phyloP scores from a whole-genome alignment of 306 rosid species.

The Sechiopsis laciniata region DNA sequence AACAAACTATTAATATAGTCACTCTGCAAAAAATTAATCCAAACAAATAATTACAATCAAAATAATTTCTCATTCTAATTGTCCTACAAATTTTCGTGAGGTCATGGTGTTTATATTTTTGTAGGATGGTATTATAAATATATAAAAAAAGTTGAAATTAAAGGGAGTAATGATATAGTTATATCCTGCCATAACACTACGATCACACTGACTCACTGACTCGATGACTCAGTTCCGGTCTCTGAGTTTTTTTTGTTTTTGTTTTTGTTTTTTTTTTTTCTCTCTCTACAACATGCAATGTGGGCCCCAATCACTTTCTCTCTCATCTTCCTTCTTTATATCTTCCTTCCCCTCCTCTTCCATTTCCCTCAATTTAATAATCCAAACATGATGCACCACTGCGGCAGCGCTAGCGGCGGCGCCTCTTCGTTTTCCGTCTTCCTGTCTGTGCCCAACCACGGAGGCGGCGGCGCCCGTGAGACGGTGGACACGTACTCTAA shows the following conservation, averaged over 20 bases:
- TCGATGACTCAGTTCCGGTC: slow-evolving; percentile 27
- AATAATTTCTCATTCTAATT: too few species aligned
- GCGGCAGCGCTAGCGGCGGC: slow-evolving; percentile 50
- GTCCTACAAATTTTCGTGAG: too few species aligned
- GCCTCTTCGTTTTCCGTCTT: slow-evolving; percentile 58
- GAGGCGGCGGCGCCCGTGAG: slow-evolving; percentile 22
- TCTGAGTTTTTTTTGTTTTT: not conserved
- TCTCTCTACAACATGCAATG: slow-evolving; percentile 37
- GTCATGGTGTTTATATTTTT: too few species aligned
- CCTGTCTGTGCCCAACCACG: slow-evolving; percentile 49
- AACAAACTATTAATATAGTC: too few species aligned
- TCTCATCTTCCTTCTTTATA: not conserved
- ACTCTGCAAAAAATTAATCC: too few species aligned
- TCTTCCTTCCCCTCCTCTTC: not conserved
- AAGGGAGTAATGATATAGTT: too few species aligned
- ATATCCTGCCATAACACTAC: too few species aligned
- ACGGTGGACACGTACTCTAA: slow-evolving; percentile 23
- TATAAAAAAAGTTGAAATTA: too few species aligned
- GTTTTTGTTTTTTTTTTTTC: too few species aligned
- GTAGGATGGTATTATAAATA: too few species aligned
- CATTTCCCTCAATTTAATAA: slow-evolving; percentile 18
- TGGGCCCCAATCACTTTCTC: slow-evolving; percentile 18
- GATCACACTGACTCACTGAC: not conserved
- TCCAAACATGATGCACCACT: slow-evolving; percentile 52
- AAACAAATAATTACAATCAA: too few species aligned